Evolutionary conservation across 2,329 filamentous ascomycete genomes (phyloP), one percentile per base, ranked within the genome.

Genomic region (Fusarium udum): DNA sequence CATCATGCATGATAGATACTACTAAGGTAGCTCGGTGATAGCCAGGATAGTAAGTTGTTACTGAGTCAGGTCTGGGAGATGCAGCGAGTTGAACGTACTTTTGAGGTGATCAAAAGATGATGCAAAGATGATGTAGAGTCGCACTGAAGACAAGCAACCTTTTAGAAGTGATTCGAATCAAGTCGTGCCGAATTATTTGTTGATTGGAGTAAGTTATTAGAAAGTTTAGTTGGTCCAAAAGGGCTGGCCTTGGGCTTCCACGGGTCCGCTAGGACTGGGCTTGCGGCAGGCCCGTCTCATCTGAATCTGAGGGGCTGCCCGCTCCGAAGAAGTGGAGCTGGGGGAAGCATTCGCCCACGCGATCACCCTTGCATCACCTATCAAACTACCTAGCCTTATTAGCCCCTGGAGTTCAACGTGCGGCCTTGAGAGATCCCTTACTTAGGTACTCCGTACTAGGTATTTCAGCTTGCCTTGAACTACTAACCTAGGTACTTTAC

Each of bases 1-100:
- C 76, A 78, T 77, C 65, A 71, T 77, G 76, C 75, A 78, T 73
- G 67, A 53, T 52, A 61, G 66, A 42, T 61, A 51, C 15, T 32
- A 32, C 22, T 39, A 39, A 39, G 22, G 28, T 34, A 69, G 57
- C 34, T 39, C 24, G 22, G 51, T 40, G 34, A 55, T 55, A 55
- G 24, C 34, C 24, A 40, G 24, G 34, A 55, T 55, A 39, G 34
- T 55, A 55, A 55, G 34, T 40, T 15, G 69, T 60, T 71, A 40
- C 36, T 40, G 55, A 61, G 56, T 37, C 32, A 61, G 51, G 28
- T 61, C 43, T 69, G 15, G 34, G 42, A 36, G 49, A 32, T 58
- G 37, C 37, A 65, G 59, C 13, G 40, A 53, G 55, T 22, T 28
- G 22, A 46, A 59, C 67, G 59, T 57, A 72, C 60, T 61, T 72